Conservation (phyloP, 2,329 filamentous ascomycete species). For the Beauveria scarabaeidicola region DNA sequence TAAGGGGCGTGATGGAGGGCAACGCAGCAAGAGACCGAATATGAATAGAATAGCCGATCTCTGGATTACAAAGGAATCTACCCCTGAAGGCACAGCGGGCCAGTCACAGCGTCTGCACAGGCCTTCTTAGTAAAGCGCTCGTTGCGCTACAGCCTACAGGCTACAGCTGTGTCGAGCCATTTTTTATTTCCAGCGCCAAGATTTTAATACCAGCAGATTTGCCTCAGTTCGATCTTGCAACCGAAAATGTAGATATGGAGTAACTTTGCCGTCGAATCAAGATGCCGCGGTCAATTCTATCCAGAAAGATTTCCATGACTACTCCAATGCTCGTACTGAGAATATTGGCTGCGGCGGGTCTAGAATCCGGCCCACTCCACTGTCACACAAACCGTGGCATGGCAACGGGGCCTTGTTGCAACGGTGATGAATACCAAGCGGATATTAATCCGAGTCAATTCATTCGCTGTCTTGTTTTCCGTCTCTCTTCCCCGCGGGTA, state of each 20-base stretch:
- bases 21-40: background rate
- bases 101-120: background rate
- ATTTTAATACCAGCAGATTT: background rate
- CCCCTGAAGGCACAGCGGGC: background rate
- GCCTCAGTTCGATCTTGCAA: no score
- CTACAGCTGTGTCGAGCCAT: background rate
- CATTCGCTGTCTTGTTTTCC: no score
- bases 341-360: background rate
- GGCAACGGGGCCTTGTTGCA: background rate
- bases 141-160: background rate
- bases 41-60: background rate
- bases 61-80: background rate
- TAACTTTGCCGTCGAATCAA: no score
- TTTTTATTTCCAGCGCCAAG: background rate
- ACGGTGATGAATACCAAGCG: background rate
- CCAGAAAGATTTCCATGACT: background rate
- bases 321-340: background rate
- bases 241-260: no score
- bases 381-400: background rate
- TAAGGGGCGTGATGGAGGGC: background rate
- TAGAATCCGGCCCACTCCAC: background rate
- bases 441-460: background rate
- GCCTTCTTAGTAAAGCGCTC: background rate
- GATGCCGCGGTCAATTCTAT: no score
- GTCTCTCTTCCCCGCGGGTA: no score